phyloP scores from a whole-genome alignment of 2,329 filamentous ascomycete species.

The Xylariaceae sp. region DNA sequence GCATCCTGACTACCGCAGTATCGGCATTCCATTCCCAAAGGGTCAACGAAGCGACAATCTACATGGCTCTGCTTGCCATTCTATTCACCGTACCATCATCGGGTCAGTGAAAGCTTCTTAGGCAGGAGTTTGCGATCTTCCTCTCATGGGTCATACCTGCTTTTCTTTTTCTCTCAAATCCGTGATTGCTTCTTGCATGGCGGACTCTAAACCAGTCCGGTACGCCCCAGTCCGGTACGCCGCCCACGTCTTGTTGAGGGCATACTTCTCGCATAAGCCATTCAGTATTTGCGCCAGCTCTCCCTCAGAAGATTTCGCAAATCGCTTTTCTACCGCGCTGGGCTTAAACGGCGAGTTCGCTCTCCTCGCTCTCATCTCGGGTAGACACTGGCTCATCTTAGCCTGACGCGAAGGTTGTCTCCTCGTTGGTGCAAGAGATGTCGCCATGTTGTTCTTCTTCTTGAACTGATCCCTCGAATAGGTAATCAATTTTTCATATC shows the following conservation, averaged over 20 bases:
- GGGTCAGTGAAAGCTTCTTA: neutral
- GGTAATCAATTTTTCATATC: conserved; percentile 10
- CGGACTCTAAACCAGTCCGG: too few relatives aligned
- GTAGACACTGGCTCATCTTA: conserved; percentile 11
- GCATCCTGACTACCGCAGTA: conserved; percentile 23
- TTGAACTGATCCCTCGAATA: conserved; percentile 6
- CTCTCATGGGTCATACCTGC: conserved; percentile 5
- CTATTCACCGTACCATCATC: neutral
- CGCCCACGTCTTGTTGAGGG: conserved; percentile 7
- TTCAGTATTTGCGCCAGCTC: conserved; percentile 2
- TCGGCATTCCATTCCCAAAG: conserved; percentile 17
- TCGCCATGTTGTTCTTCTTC: conserved; percentile 12
- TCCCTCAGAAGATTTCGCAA: conserved; percentile 9
- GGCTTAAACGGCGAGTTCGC: conserved; percentile 9
- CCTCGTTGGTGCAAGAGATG: conserved; percentile 14
- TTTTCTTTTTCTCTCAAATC: neutral
- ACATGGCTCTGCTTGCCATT: neutral
- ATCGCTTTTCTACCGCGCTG: conserved; percentile 7
- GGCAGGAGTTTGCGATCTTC: neutral
- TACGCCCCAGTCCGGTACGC: conserved; percentile 3
- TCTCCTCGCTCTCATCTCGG: neutral
- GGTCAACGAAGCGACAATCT: conserved; percentile 4
- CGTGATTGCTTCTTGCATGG: neutral
- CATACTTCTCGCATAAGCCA: conserved; percentile 3
- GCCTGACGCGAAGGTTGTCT: conserved; percentile 22